A percentile compares a stretch with the other conserved stretches of the same genome.
Conservation (phyloP, 192 early-diverging fungal species). For the Coemansia reversa region DNA sequence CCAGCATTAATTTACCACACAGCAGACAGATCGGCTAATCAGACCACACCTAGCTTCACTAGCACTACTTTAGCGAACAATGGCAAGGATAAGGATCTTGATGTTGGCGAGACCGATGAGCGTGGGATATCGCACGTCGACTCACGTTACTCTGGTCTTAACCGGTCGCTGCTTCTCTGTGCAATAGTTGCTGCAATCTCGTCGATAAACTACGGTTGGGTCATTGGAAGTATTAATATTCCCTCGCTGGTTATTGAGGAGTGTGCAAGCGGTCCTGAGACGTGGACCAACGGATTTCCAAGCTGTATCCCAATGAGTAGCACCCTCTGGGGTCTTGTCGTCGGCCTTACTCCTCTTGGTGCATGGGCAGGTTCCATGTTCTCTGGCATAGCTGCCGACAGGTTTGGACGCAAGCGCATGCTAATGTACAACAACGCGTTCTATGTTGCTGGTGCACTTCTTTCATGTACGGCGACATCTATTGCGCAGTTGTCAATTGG, state of each 20-base stretch:
- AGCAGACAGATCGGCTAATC: neutral
- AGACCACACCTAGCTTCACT: constrained; percentile 24
- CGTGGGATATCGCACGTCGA: constrained; percentile 26
- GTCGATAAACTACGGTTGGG: constrained; percentile 55
- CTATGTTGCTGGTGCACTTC: constrained; percentile 61
- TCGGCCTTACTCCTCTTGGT: constrained; percentile 65
- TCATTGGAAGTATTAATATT: constrained; percentile 56
- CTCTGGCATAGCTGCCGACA: constrained; percentile 61
- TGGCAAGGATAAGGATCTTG: constrained; percentile 4
- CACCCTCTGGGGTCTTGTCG: constrained; percentile 59
- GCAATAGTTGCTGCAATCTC: constrained; percentile 43
- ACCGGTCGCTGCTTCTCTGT: constrained; percentile 30
- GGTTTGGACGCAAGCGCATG: constrained; percentile 66
- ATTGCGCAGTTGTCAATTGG: constrained; percentile 59
- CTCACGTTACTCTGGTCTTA: constrained; percentile 36
- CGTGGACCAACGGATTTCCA: constrained; percentile 55
- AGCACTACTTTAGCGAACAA: constrained; percentile 20
- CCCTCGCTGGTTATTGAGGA: constrained; percentile 54
- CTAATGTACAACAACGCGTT: constrained; percentile 69
- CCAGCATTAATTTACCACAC: constrained; percentile 15
- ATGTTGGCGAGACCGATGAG: constrained; percentile 21
- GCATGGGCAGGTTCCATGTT: constrained; percentile 75
- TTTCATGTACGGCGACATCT: constrained; percentile 60
- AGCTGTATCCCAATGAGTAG: constrained; percentile 70
- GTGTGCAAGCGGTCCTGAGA: constrained; percentile 48